Evolutionary conservation across 2,329 filamentous ascomycete genomes (phyloP).

Genomic region (Annulohypoxylon truncatum): DNA sequence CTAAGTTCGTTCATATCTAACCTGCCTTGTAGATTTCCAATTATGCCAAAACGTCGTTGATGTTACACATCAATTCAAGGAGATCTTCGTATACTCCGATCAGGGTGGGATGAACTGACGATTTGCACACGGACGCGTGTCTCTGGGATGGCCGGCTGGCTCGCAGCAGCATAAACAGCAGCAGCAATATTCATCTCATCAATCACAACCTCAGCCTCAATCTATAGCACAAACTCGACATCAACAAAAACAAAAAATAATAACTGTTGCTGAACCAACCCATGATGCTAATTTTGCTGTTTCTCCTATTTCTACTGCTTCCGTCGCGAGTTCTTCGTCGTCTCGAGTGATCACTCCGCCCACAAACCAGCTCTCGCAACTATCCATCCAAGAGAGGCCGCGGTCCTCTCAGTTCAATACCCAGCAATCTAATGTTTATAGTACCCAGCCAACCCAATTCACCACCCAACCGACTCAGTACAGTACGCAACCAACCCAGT

Average conservation of each 20-base stretch:
- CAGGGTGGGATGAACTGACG: conserved; percentile 51
- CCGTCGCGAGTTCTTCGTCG: conserved; percentile 35
- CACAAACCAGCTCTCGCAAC: conserved; percentile 34
- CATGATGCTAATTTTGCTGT: conserved; percentile 22
- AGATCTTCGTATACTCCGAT: conserved; percentile 77
- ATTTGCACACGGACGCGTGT: conserved; percentile 50
- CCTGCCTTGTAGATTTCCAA: conserved; percentile 71
- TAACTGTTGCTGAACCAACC: conserved; percentile 32
- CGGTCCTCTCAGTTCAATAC: conserved; percentile 35
- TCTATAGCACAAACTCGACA: conserved; percentile 19
- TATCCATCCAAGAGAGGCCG: conserved; percentile 34
- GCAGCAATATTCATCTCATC: conserved; percentile 28
- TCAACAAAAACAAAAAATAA: conserved; percentile 27
- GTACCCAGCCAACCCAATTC: conserved; percentile 15
- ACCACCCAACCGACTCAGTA: conserved; percentile 11
- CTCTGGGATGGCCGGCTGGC: conserved; percentile 55
- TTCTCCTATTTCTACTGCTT: conserved; percentile 20
- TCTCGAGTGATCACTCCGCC: conserved; percentile 36
- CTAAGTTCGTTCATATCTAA: conserved; percentile 18
- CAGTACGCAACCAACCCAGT: conserved; percentile 23
- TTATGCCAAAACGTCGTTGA: conserved; percentile 85
- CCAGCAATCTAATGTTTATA: conserved; percentile 18
- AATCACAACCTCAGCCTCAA: conserved; percentile 34
- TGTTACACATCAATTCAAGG: conserved; percentile 81
- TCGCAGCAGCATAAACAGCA: conserved; percentile 36